Evolutionary conservation across 2,329 filamentous ascomycete genomes (phyloP).

Genomic region (Fusarium scirpi): DNA sequence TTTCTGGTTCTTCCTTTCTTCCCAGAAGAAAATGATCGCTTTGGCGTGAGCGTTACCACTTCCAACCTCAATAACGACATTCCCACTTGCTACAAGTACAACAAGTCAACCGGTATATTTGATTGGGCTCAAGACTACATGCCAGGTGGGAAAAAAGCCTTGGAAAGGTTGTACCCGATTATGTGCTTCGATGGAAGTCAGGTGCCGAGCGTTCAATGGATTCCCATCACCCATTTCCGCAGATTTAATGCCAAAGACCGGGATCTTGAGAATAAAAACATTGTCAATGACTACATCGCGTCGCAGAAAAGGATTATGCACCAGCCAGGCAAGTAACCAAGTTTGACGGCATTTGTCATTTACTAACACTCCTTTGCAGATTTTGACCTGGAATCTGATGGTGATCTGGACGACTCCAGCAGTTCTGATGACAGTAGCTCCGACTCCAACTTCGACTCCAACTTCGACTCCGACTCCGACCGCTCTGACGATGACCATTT

Average conservation of each 20-base stretch:
- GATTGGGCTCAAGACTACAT: rapidly evolving
- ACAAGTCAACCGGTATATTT: rapidly evolving
- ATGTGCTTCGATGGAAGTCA: background rate
- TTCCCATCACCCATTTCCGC: background rate
- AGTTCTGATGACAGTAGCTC: too few relatives aligned
- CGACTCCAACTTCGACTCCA: too few relatives aligned
- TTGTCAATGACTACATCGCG: background rate
- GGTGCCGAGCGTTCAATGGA: background rate
- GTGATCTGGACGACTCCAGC: too few relatives aligned
- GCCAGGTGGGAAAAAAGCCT: rapidly evolving
- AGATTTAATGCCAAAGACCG: background rate
- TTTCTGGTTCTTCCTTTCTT: background rate
- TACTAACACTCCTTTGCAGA: too few relatives aligned
- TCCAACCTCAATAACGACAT: background rate
- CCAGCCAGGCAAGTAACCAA: background rate
- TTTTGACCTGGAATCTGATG: too few relatives aligned
- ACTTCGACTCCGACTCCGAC: too few relatives aligned
- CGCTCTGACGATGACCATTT: background rate
- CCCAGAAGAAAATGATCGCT: rapidly evolving
- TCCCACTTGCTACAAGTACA: background rate
- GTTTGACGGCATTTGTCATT: too few relatives aligned
- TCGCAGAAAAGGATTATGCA: rapidly evolving
- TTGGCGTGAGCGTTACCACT: background rate
- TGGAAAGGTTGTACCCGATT: background rate
- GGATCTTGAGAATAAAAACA: background rate